phyloP scores from a whole-genome alignment of 2,329 filamentous ascomycete genomes.

The Clarireedia monteithiana region DNA sequence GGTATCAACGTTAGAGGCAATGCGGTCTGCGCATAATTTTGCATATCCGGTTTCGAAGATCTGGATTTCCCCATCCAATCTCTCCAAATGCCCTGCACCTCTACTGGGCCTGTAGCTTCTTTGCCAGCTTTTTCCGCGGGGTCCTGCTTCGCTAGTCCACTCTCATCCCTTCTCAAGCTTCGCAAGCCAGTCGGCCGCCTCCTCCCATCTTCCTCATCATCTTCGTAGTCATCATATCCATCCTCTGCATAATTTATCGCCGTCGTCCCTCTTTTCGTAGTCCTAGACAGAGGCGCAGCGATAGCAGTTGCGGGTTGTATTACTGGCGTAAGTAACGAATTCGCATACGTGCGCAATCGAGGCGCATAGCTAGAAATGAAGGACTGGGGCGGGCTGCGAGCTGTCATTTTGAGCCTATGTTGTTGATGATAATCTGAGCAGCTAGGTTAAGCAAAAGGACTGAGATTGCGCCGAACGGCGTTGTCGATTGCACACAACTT shows the following conservation, averaged over 20 bases:
- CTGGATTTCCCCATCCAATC: constrained; percentile 85
- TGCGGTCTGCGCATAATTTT: constrained; percentile 57
- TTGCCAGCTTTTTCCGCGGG: constrained; percentile 73
- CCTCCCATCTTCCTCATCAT: constrained; percentile 65
- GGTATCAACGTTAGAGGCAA: constrained; percentile 88
- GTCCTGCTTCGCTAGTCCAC: constrained; percentile 53
- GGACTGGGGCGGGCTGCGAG: constrained; percentile 58
- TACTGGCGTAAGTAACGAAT: constrained; percentile 82
- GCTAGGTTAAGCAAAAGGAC: background rate
- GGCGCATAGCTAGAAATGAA: constrained; percentile 90
- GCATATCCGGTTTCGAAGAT: constrained; percentile 46
- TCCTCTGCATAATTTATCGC: constrained; percentile 98
- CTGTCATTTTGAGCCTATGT: constrained; percentile 18
- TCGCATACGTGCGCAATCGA: constrained; percentile 81
- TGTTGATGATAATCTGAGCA: background rate
- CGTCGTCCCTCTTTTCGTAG: constrained; percentile 94
- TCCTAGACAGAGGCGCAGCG: constrained; percentile 63
- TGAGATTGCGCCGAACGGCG: background rate
- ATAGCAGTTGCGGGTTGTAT: constrained; percentile 60
- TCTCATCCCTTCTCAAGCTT: constrained; percentile 72
- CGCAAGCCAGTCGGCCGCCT: constrained; percentile 70
- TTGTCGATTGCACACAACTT: background rate
- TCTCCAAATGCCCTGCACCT: constrained; percentile 84
- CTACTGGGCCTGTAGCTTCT: constrained; percentile 69
- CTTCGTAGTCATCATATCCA: constrained; percentile 79